These are phyloP conservation scores for Ophiostoma triangulosporum DNA, from an alignment of 2,329 filamentous ascomycete species.

Conservation along the genomic window DNA sequence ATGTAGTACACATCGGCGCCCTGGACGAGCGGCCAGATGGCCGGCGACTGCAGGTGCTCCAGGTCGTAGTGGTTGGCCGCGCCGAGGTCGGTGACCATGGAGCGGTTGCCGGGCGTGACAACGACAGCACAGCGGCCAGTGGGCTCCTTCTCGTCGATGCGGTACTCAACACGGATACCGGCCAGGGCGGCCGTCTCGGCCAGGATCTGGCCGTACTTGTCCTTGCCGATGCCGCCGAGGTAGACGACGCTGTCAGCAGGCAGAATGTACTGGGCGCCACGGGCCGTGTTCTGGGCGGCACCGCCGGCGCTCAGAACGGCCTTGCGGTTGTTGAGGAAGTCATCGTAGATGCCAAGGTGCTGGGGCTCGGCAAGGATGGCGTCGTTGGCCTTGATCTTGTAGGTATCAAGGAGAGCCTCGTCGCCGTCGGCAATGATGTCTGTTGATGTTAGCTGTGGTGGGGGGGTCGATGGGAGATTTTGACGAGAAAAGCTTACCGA, in stretches of 20 bases:
- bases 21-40: constrained; percentile 87
- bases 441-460: constrained; percentile 21
- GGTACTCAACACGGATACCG: constrained; percentile 89
- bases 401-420: constrained; percentile 78
- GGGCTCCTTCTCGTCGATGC: constrained; percentile 67
- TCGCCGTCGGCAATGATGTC: constrained; percentile 86
- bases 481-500: constrained; percentile 44
- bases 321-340: constrained; percentile 81
- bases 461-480: not conserved
- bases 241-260: constrained; percentile 80
- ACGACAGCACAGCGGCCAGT: constrained; percentile 93
- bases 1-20: constrained; percentile 82
- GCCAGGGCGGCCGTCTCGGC: constrained; percentile 74
- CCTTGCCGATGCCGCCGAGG: constrained; percentile 84
- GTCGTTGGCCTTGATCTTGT: constrained; percentile 88
- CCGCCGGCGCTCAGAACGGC: constrained; percentile 93
- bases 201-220: constrained; percentile 88
- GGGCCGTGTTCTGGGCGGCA: constrained; percentile 92
- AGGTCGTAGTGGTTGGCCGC: constrained; percentile 96
- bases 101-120: constrained; percentile 93
- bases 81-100: constrained; percentile 86
- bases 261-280: constrained; percentile 93
- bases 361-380: constrained; percentile 91
- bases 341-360: constrained; percentile 82
- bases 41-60: constrained; percentile 78